A percentile compares a stretch with the other conserved stretches of the same genome.
These are phyloP conservation scores for Schizopora paradoxa DNA, from an alignment of 1,284 basidiomycete species.

Conservation along the genomic window DNA sequence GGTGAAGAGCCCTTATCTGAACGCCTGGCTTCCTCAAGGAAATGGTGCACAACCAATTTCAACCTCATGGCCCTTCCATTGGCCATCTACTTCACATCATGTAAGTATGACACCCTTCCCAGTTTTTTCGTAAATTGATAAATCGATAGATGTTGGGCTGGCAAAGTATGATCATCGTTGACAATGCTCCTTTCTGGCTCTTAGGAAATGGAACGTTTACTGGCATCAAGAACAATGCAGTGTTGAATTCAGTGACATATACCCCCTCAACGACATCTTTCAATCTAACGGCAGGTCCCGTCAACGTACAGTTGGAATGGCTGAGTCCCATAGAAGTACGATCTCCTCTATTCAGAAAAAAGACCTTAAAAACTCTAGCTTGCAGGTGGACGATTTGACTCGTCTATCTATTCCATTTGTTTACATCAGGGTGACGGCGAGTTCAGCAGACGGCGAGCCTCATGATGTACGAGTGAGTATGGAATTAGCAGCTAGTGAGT, in stretches of 20 bases:
- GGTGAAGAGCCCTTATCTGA: constrained; percentile 14
- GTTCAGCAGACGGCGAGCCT: constrained; percentile 29
- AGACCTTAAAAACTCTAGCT: background rate
- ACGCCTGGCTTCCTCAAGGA: constrained; percentile 12
- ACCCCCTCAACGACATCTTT: constrained; percentile 35
- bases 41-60: constrained; percentile 3
- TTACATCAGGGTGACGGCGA: constrained; percentile 34
- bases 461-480: constrained; percentile 36
- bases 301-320: constrained; percentile 34
- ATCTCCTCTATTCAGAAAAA: background rate
- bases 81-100: too few species aligned
- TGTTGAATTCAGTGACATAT: constrained; percentile 15
- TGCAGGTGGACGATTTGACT: constrained; percentile 25
- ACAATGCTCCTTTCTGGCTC: constrained; percentile 25
- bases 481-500: constrained; percentile 28
- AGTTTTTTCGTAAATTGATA: constrained; percentile 4
- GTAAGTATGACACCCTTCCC: background rate
- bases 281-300: constrained; percentile 32
- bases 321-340: constrained; percentile 39
- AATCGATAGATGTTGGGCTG: constrained; percentile 35
- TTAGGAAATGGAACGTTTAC: constrained; percentile 12
- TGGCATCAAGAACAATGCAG: constrained; percentile 12
- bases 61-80: background rate
- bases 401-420: constrained; percentile 38
- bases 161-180: constrained; percentile 35